Percentiles rank a stretch among this genome's conserved stretches.
phyloP scores from a whole-genome alignment of 2,329 filamentous ascomycete species.

The Fusarium foetens region DNA sequence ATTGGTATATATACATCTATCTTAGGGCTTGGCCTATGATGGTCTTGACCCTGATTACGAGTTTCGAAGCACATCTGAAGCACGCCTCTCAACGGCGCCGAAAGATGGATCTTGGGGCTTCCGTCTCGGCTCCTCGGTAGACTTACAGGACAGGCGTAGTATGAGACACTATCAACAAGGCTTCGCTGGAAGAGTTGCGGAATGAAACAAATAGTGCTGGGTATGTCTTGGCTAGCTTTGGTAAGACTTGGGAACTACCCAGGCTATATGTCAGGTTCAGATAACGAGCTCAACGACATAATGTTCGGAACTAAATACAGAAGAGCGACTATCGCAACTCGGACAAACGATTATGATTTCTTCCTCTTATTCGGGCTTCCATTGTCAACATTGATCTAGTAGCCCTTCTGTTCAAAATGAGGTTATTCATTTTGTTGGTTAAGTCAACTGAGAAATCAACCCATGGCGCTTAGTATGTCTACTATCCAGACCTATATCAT shows the following conservation, averaged over 20 bases:
- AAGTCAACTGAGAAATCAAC: background rate
- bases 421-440: background rate
- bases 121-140: slow-evolving; percentile 35
- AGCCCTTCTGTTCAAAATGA: too few species aligned
- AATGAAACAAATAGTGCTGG: slow-evolving; percentile 34
- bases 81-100: slow-evolving; percentile 21
- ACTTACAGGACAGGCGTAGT: slow-evolving; percentile 22
- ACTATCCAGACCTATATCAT: slow-evolving; percentile 11
- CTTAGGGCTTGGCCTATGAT: background rate
- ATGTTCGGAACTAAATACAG: background rate
- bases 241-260: slow-evolving; percentile 14
- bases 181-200: slow-evolving; percentile 8
- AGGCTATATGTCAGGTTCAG: slow-evolving; percentile 15
- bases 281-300: background rate
- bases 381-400: background rate
- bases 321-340: background rate
- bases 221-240: slow-evolving; percentile 17
- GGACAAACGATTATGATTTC: background rate
- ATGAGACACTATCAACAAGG: slow-evolving; percentile 31
- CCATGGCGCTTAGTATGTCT: slow-evolving; percentile 26
- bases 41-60: slow-evolving; percentile 14
- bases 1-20: slow-evolving; percentile 46
- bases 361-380: background rate
- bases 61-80: slow-evolving; percentile 44
- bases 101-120: slow-evolving; percentile 36